Evolutionary conservation across 257 asterid genomes (phyloP).

Genomic region (Rehmannia glutinosa): DNA sequence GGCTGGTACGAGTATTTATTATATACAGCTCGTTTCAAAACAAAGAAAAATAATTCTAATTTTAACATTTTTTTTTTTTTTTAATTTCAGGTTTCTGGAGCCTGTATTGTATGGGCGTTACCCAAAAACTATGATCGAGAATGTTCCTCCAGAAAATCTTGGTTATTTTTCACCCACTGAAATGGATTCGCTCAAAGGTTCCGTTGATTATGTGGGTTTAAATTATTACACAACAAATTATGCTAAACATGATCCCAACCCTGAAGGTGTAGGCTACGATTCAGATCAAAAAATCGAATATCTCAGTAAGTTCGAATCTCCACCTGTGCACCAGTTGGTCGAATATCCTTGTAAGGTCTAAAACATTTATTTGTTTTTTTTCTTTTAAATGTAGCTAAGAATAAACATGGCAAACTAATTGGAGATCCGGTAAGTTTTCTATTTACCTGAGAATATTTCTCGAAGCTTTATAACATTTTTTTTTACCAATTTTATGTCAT

Average conservation of each 20-base stretch:
- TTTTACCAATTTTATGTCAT: no score
- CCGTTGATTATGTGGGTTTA: conserved; percentile 26
- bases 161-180: background rate
- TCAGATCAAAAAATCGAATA: background rate
- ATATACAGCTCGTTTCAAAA: no score
- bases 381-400: background rate
- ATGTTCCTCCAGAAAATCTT: conserved; percentile 14
- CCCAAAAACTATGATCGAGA: conserved; percentile 13
- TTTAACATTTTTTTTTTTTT: background rate
- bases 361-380: background rate
- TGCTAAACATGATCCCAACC: background rate
- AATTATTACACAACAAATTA: conserved; percentile 25
- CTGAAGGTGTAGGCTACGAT: background rate
- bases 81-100: conserved; percentile 21
- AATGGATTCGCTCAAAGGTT: background rate
- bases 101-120: conserved; percentile 19
- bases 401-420: background rate
- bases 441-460: background rate
- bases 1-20: conserved; percentile 29
- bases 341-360: no score
- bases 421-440: background rate
- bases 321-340: no score
- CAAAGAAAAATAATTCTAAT: background rate
- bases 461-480: no score
- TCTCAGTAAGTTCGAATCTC: background rate